Percentiles rank a stretch among this genome's conserved stretches.
Evolutionary conservation across 2,329 filamentous ascomycete species (phyloP).

Genomic region (Cyphellophora europaea): DNA sequence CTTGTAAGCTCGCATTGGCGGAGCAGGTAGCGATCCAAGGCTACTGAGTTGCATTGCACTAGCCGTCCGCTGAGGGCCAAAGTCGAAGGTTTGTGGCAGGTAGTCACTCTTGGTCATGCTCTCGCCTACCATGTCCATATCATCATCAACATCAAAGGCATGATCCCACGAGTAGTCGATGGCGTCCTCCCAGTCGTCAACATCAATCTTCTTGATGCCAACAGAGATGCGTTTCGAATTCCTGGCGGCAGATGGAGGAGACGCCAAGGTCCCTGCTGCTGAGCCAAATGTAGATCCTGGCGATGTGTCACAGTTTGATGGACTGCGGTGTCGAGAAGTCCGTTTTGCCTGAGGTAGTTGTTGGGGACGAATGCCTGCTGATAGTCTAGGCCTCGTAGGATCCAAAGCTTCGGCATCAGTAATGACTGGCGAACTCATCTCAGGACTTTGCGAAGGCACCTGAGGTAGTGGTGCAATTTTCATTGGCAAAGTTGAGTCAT

Average conservation of each 20-base stretch:
- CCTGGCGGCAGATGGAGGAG: neutral
- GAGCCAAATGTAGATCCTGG: neutral
- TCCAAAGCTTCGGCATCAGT: neutral
- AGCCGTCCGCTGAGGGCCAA: neutral
- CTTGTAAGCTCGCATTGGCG: neutral
- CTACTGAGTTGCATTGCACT: neutral
- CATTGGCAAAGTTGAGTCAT: conserved; percentile 15
- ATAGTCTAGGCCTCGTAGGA: neutral
- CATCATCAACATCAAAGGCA: conserved; percentile 10
- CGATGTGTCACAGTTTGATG: neutral
- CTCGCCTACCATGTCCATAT: neutral
- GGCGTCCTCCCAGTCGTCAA: conserved; percentile 18
- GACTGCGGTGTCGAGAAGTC: neutral
- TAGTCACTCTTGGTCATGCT: neutral
- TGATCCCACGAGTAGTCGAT: conserved; percentile 19
- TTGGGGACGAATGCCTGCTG: neutral
- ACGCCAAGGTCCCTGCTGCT: neutral
- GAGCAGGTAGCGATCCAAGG: too few species aligned
- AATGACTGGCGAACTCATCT: too few species aligned
- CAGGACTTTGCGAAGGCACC: neutral
- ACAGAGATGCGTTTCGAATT: conserved; percentile 7
- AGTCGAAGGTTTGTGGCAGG: neutral
- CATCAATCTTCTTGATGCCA: conserved; percentile 11
- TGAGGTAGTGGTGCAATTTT: conserved; percentile 12
- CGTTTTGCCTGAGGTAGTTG: neutral